phyloP scores from a whole-genome alignment of 495 filamentous ascomycete species.

The Aspergillus ostianus region DNA sequence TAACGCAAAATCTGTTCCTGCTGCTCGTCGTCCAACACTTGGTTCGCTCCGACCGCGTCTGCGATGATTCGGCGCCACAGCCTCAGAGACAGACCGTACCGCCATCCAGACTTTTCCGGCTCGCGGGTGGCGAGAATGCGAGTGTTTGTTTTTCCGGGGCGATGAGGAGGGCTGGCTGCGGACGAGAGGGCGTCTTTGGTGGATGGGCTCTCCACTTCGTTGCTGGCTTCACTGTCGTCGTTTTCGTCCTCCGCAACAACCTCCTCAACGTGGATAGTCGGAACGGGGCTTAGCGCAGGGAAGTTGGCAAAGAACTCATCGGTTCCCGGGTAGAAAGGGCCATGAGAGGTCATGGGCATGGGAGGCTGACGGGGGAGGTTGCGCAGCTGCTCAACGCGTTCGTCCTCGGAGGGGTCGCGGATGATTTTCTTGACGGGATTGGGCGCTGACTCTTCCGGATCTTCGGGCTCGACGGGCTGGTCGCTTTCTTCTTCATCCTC shows the following conservation, averaged over 20 bases:
- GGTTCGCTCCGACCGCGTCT: constrained; percentile 28
- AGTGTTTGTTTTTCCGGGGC: neutral
- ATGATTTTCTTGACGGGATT: neutral
- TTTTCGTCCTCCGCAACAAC: neutral
- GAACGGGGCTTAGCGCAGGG: constrained; percentile 10
- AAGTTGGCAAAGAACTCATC: constrained; percentile 19
- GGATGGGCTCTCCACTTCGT: neutral
- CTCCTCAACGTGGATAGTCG: neutral
- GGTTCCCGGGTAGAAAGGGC: constrained; percentile 19
- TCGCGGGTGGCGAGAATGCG: neutral
- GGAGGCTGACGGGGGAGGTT: neutral
- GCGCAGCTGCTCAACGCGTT: neutral
- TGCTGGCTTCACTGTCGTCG: neutral
- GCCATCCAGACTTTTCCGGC: constrained; percentile 14
- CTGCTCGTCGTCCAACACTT: constrained; percentile 33
- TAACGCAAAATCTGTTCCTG: constrained; percentile 30
- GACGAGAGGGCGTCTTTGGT: neutral
- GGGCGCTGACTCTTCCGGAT: neutral
- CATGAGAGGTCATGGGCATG: neutral
- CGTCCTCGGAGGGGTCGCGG: neutral
- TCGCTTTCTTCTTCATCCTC: constrained; percentile 13
- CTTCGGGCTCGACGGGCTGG: neutral
- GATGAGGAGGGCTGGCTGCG: neutral
- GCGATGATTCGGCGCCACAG: constrained; percentile 37
- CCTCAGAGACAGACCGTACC: constrained; percentile 27